Conservation (phyloP, 805 yeast species). For the Candida xiaguanensis region DNA sequence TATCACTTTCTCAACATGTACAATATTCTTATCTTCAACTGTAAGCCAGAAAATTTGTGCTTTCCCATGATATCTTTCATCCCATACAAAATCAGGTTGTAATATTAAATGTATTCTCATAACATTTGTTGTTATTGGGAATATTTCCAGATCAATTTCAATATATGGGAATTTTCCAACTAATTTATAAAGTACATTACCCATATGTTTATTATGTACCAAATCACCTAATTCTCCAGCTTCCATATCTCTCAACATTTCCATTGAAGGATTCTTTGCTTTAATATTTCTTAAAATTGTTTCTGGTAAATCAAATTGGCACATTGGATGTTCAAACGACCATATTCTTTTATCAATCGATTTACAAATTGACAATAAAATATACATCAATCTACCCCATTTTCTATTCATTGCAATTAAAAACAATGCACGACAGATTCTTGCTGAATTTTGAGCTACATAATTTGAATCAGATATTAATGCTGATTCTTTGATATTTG, state of each 20-base stretch:
- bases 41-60: slow-evolving; percentile 89
- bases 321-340: slow-evolving; percentile 87
- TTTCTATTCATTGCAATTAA: slow-evolving; percentile 81
- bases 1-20: slow-evolving; percentile 81
- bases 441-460: slow-evolving; percentile 91
- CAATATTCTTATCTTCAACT: slow-evolving; percentile 77
- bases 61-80: slow-evolving; percentile 71
- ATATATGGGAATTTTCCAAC: slow-evolving; percentile 74
- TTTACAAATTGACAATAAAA: slow-evolving; percentile 77
- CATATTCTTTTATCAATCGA: slow-evolving; percentile 81
- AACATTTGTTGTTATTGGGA: slow-evolving; percentile 85
- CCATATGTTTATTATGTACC: slow-evolving; percentile 79
- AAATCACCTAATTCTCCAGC: slow-evolving; percentile 81
- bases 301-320: slow-evolving; percentile 79
- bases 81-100: slow-evolving; percentile 84
- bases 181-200: slow-evolving; percentile 53
- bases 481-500: slow-evolving; percentile 72
- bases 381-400: slow-evolving; percentile 82
- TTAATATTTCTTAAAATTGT: slow-evolving; percentile 60
- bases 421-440: slow-evolving; percentile 90
- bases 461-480: slow-evolving; percentile 83
- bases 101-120: slow-evolving; percentile 73
- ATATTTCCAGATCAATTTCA: slow-evolving; percentile 72
- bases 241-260: slow-evolving; percentile 66
- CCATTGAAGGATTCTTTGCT: slow-evolving; percentile 65